Evolutionary conservation across 2,329 filamentous ascomycete species (phyloP).

Genomic region (Paracoccidioides lutzii): DNA sequence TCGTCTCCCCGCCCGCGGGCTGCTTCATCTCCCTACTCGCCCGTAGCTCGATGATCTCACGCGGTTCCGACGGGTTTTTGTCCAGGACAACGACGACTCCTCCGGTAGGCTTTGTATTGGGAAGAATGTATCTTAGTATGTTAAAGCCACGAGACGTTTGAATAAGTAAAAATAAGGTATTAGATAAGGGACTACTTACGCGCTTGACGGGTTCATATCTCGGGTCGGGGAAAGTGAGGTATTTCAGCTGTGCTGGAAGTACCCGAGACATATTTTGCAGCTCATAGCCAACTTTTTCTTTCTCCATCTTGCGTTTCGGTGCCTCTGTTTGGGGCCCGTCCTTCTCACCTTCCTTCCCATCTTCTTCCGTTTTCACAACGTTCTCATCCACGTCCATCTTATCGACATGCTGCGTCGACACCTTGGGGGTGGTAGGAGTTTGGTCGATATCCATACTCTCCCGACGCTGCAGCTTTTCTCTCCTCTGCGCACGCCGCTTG

Average conservation of each 20-base stretch:
- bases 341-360: conserved; percentile 42
- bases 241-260: conserved; percentile 83
- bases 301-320: conserved; percentile 78
- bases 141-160: background rate
- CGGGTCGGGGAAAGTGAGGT: conserved; percentile 79
- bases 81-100: conserved; percentile 87
- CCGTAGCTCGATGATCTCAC: conserved; percentile 78
- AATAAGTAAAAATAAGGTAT: background rate
- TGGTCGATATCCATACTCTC: conserved; percentile 95
- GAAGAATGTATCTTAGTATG: background rate
- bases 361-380: conserved; percentile 51
- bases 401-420: conserved; percentile 47
- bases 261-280: conserved; percentile 96
- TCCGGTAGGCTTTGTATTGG: conserved; percentile 60
- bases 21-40: conserved; percentile 55
- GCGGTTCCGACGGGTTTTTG: conserved; percentile 62
- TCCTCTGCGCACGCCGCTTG: conserved; percentile 85
- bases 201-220: conserved; percentile 90
- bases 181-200: conserved; percentile 38
- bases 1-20: conserved; percentile 28
- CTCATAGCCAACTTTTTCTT: conserved; percentile 93
- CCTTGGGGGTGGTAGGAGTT: conserved; percentile 60
- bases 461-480: conserved; percentile 74
- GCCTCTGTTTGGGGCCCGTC: conserved; percentile 49
- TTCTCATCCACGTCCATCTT: conserved; percentile 65